Percentiles rank a stretch among this genome's conserved stretches.
These are phyloP conservation scores for Yamadazyma friedrichii DNA, from an alignment of 1,139 yeast genomes.

Conservation along the genomic window DNA sequence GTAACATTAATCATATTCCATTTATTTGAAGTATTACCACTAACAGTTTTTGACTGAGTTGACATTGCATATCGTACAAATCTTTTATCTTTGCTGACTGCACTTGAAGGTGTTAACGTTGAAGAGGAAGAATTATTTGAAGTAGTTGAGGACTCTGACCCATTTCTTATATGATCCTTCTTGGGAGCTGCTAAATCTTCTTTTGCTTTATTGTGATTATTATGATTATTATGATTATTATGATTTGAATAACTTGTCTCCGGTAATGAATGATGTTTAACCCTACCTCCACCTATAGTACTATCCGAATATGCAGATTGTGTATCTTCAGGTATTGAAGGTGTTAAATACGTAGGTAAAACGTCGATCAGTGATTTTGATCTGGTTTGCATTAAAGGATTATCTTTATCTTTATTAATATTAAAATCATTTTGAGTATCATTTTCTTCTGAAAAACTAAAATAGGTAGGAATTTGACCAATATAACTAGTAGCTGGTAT, in stretches of 20 bases:
- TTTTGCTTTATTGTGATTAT: neutral
- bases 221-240: neutral
- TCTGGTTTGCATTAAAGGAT: neutral
- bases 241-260: neutral
- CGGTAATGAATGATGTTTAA: conserved; percentile 1
- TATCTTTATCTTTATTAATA: neutral
- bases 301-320: conserved; percentile 2
- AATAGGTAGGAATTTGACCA: conserved; percentile 4
- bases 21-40: conserved; percentile 21
- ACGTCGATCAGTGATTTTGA: conserved; percentile 3
- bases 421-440: conserved; percentile 7
- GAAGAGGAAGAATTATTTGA: conserved; percentile 32
- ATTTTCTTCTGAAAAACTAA: conserved; percentile 11
- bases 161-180: conserved; percentile 32
- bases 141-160: conserved; percentile 36
- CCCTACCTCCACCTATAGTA: neutral
- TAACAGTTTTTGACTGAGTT: conserved; percentile 25
- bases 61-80: conserved; percentile 48
- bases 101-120: conserved; percentile 31
- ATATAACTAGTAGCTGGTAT: neutral
- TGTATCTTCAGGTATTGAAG: neutral
- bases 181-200: conserved; percentile 9
- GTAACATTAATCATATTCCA: conserved; percentile 73
- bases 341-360: conserved; percentile 3
- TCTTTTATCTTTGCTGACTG: conserved; percentile 36